These are phyloP conservation scores for Ascochyta rabiei DNA, from an alignment of 2,329 filamentous ascomycete species.

Conservation along the genomic window DNA sequence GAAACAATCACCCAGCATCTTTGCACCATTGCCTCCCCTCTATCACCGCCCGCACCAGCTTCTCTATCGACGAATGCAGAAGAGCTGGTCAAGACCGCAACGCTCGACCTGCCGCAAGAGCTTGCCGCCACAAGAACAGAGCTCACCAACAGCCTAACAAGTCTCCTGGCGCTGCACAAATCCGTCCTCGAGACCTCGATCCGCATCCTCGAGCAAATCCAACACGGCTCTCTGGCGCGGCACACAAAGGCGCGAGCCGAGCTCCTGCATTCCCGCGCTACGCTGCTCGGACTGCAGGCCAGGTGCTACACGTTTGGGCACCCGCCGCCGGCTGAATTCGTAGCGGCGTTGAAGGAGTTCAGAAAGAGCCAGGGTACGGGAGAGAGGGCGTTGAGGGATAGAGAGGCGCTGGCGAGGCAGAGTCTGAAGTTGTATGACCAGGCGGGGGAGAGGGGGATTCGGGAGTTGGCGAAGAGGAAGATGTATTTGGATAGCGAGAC, in stretches of 20 bases:
- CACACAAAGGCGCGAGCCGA: conserved; percentile 52
- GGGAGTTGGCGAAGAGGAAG: conserved; percentile 50
- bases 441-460: conserved; percentile 45
- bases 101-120: conserved; percentile 23
- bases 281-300: conserved; percentile 51
- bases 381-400: conserved; percentile 36
- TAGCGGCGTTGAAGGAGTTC: conserved; percentile 41
- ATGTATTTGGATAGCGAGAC: conserved; percentile 45
- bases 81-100: conserved; percentile 18
- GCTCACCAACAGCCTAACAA: conserved; percentile 42
- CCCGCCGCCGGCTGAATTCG: conserved; percentile 36
- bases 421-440: conserved; percentile 46
- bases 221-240: conserved; percentile 53
- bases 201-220: conserved; percentile 54
- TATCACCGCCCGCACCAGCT: conserved; percentile 14
- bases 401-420: conserved; percentile 41
- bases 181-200: conserved; percentile 48
- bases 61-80: conserved; percentile 20
- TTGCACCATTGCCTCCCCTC: conserved; percentile 40
- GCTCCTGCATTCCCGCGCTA: conserved; percentile 50
- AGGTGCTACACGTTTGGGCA: conserved; percentile 37
- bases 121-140: conserved; percentile 38
- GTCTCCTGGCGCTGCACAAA: conserved; percentile 47
- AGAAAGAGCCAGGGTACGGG: conserved; percentile 38
- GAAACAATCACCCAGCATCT: conserved; percentile 37